Evolutionary conservation across 805 yeast species (phyloP), one percentile per base, ranked within the genome.

Genomic region (Schwanniomyces sp.): DNA sequence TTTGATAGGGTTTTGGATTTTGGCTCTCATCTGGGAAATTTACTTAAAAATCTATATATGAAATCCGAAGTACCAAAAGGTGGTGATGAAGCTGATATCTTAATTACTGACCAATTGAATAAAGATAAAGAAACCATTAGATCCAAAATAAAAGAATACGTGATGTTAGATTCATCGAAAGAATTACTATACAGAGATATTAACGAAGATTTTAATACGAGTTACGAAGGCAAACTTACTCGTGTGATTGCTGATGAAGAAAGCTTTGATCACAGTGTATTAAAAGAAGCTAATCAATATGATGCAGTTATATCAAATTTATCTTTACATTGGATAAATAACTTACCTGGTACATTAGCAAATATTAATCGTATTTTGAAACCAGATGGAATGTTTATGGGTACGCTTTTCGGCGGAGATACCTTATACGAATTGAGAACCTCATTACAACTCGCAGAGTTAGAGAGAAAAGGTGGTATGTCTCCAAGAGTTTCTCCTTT

Each of bases 341-440:
- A 89, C 56, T 74, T 89, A n/a, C 96, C 96, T 0, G 71, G 75
- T 1, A 79, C 81, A 2, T 74, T 88, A 44, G 63, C 66, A 14
- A 75, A 79, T 49, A 75, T 88, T 54, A 80, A 82, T 59, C 59
- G 67, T 5, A 74, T 86, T 24, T 70, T 89, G 32, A 80, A 80
- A 50, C 92, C 92, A 1, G 95, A 89, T 63, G 92, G 96, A 1
- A 72, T 91, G 58, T 86, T 89, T 54, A 76, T 89, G 75, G 95
- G 88, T 1, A 79, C 90, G 18, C 78, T 89, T 76, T 79, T 87
- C 54, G 94, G 92, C 17, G 92, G 91, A 9, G 96, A 89, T 59
- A 85, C 95, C 1, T 65, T 89, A n/a, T 89, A 82, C 58, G 96
- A 89, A 63, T 73, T 89, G 50, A 75, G 96, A 42, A 86, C 96